Base-by-base conservation (phyloP, 208 protist genomes). In the Naegleria gruberi region DNA sequence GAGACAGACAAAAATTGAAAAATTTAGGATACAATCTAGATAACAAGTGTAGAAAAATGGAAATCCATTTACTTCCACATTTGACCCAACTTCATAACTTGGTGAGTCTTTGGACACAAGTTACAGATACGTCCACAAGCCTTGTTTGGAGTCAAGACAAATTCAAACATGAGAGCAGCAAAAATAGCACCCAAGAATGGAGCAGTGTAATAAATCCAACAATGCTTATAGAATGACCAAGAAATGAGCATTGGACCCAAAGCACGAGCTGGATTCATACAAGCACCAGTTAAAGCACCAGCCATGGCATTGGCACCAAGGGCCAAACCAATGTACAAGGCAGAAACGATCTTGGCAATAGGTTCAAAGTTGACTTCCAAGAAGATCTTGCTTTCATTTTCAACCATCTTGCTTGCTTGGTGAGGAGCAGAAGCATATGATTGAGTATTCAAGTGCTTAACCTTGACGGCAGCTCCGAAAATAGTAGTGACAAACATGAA, bases 131-230 rank as follows among this genome's bases (percentile, higher is more conserved):
- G 65, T 77, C 30, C 30, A n/a, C 65, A 77, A 37, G 65, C 17
- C 30, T 77, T 77, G 65, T 77, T 77, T 87, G 83, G 83, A 55
- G 74, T 90, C 15, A 90, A 43, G 15, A 90, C 51, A 42, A 90
- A 84, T 86, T 90, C 82, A 57, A 44, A 90, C 34, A 81, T 42
- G 7, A 73, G n/a, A 26, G 45, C 55, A 44, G 34, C 88, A 51
- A 90, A 7, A n/a, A 90, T n/a, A 44, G 51, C 23, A 42, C 88
- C 88, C 15, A 90, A 40, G 37, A 90, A 23, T 37, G 88, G 88
- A n/a, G 51, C 88, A 34, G 51, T 90, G 81, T 73, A 90, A 65
- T 81, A 90, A 43, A 90, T 86, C 88, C 88, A 90, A 15, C 17
- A 57, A 81, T 90, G 19, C 5, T 23, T 87, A 7, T 47, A n/a